These are phyloP conservation scores for Pezicula neosporulosa DNA, from an alignment of 2,329 filamentous ascomycete genomes.

Conservation along the genomic window DNA sequence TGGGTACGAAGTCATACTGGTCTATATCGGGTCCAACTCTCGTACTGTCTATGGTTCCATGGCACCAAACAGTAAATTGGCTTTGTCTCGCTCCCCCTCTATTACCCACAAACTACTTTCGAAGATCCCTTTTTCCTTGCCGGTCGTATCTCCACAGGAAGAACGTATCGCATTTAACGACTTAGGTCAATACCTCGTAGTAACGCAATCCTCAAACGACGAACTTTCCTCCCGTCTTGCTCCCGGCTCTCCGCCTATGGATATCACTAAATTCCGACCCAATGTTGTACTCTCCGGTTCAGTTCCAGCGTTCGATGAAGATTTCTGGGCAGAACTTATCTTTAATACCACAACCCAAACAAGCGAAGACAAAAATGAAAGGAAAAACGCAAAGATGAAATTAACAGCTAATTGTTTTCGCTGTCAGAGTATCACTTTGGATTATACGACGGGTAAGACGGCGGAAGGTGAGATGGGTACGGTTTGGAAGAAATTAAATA, in stretches of 20 bases:
- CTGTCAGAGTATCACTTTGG: slow-evolving; percentile 68
- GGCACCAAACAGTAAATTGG: slow-evolving; percentile 10
- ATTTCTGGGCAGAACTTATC: slow-evolving; percentile 65
- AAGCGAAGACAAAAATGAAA: slow-evolving; percentile 6
- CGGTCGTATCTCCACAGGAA: slow-evolving; percentile 10
- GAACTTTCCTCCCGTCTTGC: slow-evolving; percentile 59
- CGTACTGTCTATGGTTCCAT: slow-evolving; percentile 55
- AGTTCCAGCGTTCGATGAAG: slow-evolving; percentile 58
- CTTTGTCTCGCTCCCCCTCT: slow-evolving; percentile 8
- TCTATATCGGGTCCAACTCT: slow-evolving; percentile 61
- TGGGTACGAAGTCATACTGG: slow-evolving; percentile 56
- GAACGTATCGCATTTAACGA: slow-evolving; percentile 68
- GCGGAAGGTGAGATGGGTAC: slow-evolving; percentile 54
- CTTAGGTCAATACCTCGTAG: slow-evolving; percentile 70
- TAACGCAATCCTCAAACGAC: slow-evolving; percentile 65
- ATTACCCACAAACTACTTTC: background rate
- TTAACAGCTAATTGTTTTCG: slow-evolving; percentile 69
- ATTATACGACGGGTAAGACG: slow-evolving; percentile 61
- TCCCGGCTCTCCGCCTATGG: slow-evolving; percentile 42
- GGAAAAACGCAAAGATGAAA: slow-evolving; percentile 36
- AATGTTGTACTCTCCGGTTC: slow-evolving; percentile 67
- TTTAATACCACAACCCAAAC: slow-evolving; percentile 24
- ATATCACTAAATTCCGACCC: slow-evolving; percentile 68
- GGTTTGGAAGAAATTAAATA: slow-evolving; percentile 67
- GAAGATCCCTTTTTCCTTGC: slow-evolving; percentile 18